Percentiles rank a stretch among this genome's conserved stretches.
These are phyloP conservation scores for Chaetomium fimeti DNA, from an alignment of 495 filamentous ascomycete species.

Conservation along the genomic window DNA sequence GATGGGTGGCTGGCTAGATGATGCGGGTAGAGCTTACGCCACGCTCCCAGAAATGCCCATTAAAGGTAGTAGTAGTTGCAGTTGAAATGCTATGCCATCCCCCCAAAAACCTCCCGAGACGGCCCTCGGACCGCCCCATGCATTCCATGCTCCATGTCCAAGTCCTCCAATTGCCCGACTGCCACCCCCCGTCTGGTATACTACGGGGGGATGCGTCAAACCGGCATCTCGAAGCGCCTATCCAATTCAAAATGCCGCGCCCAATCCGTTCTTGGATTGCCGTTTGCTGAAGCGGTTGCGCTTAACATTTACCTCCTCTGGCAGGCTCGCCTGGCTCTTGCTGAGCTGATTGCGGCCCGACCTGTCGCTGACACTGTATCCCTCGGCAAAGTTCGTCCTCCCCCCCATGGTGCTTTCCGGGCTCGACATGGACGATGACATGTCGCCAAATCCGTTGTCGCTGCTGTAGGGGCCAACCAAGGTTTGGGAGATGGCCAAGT, in stretches of 20 bases:
- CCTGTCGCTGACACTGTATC: slow-evolving; percentile 49
- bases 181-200: background rate
- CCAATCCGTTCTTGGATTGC: slow-evolving; percentile 85
- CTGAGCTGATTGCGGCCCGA: slow-evolving; percentile 51
- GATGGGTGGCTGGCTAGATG: background rate
- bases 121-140: background rate
- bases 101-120: background rate
- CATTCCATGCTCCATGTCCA: background rate
- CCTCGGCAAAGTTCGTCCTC: slow-evolving; percentile 39
- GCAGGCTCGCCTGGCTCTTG: slow-evolving; percentile 56
- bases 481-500: slow-evolving; percentile 72
- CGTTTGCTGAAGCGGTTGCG: slow-evolving; percentile 85
- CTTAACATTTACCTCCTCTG: slow-evolving; percentile 53
- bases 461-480: slow-evolving; percentile 63
- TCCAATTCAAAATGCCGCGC: slow-evolving; percentile 49
- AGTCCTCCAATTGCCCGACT: background rate
- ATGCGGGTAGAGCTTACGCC: slow-evolving; percentile 18
- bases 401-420: slow-evolving; percentile 71
- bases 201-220: background rate
- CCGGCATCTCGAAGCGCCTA: background rate
- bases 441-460: slow-evolving; percentile 69
- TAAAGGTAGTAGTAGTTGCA: slow-evolving; percentile 25
- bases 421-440: slow-evolving; percentile 69
- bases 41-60: slow-evolving; percentile 30
- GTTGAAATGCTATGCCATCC: slow-evolving; percentile 18